Evolutionary conservation across 163 green algal genomes (phyloP).

Genomic region (Scenedesmus sp.): DNA sequence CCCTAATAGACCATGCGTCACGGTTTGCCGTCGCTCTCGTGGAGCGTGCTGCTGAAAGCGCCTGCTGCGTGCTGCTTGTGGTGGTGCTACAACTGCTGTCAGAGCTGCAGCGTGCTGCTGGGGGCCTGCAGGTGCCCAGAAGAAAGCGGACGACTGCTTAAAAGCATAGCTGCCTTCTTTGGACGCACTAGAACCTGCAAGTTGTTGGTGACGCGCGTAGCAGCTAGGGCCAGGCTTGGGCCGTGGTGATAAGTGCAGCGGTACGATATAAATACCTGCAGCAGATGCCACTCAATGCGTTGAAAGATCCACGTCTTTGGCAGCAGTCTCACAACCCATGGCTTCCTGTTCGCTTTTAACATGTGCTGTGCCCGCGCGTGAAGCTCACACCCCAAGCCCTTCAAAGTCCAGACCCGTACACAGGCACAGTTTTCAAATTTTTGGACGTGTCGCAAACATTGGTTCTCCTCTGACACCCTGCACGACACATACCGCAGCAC

Average conservation of each 20-base stretch:
- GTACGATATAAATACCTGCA: neutral
- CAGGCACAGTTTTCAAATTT: neutral
- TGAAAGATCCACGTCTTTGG: neutral
- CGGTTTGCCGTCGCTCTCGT: neutral
- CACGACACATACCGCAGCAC: neutral
- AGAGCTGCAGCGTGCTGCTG: constrained; percentile 5
- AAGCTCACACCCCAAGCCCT: neutral
- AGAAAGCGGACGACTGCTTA: neutral
- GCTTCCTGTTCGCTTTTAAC: neutral
- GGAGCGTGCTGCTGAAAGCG: neutral
- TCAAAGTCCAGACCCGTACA: neutral
- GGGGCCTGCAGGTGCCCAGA: neutral
- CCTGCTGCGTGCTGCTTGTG: constrained; percentile 11
- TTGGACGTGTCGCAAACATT: neutral
- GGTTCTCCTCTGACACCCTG: neutral
- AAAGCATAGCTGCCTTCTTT: neutral
- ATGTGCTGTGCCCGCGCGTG: neutral
- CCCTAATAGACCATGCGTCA: constrained; percentile 35
- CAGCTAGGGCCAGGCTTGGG: too few species aligned
- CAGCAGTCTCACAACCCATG: neutral
- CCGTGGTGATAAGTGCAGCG: neutral
- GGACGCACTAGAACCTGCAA: neutral
- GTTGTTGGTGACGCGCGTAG: neutral
- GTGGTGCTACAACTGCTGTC: constrained; percentile 19
- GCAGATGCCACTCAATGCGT: neutral